Percentiles rank a stretch among this genome's conserved stretches.
Evolutionary conservation across 768 basidiomycete species (phyloP).

Genomic region (Lentinula edodes): DNA sequence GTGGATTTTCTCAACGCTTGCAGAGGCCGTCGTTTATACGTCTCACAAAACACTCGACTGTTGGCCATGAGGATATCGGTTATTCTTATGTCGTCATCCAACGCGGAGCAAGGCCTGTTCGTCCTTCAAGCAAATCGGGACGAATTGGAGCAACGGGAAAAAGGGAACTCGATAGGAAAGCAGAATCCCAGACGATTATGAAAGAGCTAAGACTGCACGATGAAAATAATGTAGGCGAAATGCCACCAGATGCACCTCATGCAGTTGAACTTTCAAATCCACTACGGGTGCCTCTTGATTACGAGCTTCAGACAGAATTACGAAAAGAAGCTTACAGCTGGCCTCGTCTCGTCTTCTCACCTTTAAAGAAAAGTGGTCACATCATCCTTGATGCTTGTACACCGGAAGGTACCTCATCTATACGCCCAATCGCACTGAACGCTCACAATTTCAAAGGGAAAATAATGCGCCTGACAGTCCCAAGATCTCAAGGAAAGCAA

Average conservation of each 20-base stretch:
- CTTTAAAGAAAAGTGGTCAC: conserved; percentile 87
- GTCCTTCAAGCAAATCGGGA: conserved; percentile 33
- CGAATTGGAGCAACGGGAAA: conserved; percentile 50
- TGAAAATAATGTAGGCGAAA: conserved; percentile 18
- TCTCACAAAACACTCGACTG: conserved; percentile 78
- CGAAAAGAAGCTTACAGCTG: conserved; percentile 76
- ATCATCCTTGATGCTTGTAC: conserved; percentile 89
- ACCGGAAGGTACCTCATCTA: conserved; percentile 54
- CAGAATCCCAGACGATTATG: conserved; percentile 19
- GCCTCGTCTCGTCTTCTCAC: conserved; percentile 91
- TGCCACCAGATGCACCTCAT: neutral
- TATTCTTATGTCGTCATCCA: conserved; percentile 91
- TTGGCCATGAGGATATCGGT: conserved; percentile 80
- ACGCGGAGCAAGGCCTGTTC: conserved; percentile 63
- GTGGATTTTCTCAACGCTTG: conserved; percentile 83
- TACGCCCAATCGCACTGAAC: neutral
- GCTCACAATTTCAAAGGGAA: conserved; percentile 50
- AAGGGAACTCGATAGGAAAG: conserved; percentile 33
- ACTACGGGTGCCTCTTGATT: neutral
- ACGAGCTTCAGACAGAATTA: conserved; percentile 43
- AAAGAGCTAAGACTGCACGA: conserved; percentile 38
- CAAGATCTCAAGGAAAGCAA: conserved; percentile 94
- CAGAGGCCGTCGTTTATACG: conserved; percentile 85
- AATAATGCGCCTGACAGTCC: conserved; percentile 87
- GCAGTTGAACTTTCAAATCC: neutral